Percentiles rank a stretch among this genome's conserved stretches.
Evolutionary conservation across 345 rosid species (phyloP).

Genomic region (Eucalyptus sideroxylon): DNA sequence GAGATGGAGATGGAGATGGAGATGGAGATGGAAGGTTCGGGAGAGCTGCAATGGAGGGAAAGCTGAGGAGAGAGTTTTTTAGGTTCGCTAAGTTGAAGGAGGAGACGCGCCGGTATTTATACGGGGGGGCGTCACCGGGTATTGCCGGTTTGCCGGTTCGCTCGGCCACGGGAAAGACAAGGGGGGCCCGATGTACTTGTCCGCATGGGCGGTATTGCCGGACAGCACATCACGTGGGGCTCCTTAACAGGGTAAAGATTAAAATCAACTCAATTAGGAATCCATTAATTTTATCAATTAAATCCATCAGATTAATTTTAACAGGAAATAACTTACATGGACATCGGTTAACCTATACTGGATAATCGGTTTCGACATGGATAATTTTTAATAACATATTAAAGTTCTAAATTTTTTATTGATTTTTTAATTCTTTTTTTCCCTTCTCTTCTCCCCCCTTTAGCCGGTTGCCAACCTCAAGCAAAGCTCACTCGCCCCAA

Average conservation of each 20-base stretch:
- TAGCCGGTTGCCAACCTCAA: accelerated
- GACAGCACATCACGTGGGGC: not conserved
- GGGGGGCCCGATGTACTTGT: not conserved
- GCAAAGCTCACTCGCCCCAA: accelerated
- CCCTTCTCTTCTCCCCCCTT: too few species aligned
- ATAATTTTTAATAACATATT: too few species aligned
- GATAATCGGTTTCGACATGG: accelerated
- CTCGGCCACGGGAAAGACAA: not conserved
- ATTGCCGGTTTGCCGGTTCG: not conserved
- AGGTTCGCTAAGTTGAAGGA: not conserved
- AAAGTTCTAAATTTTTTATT: too few species aligned
- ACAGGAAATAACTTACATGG: accelerated
- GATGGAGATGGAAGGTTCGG: not conserved
- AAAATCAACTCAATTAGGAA: too few species aligned
- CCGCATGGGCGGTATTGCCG: not conserved
- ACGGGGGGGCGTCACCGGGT: not conserved
- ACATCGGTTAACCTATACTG: accelerated
- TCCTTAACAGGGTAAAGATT: not conserved
- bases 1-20: not conserved
- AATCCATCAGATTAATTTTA: too few species aligned
- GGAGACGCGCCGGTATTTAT: not conserved
- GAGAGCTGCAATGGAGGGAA: not conserved
- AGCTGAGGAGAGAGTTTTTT: not conserved
- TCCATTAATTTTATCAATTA: too few species aligned
- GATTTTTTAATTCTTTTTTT: too few species aligned